A percentile compares a stretch with the other conserved stretches of the same genome.
Evolutionary conservation across 306 rosid genomes (phyloP).

Genomic region (Trichosanthes truncata): DNA sequence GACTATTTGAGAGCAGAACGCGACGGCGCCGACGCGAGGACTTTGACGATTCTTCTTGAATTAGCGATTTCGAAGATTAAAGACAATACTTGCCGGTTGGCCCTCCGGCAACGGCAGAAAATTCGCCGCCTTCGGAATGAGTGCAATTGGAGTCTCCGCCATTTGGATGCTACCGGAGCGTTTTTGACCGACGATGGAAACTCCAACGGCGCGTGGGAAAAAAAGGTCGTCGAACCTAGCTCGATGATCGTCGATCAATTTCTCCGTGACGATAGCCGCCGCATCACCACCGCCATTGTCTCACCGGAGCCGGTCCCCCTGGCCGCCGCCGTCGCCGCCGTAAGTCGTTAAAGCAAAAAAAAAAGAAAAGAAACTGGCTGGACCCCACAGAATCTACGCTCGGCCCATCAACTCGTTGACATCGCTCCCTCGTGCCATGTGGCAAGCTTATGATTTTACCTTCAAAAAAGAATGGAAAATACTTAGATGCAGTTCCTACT

Average conservation of each 20-base stretch:
- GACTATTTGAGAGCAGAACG: constrained; percentile 5
- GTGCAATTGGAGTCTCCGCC: constrained; percentile 8
- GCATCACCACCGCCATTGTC: background rate
- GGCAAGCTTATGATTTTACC: background rate
- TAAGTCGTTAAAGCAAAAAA: background rate
- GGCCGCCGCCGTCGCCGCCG: constrained; percentile 7
- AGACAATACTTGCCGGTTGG: constrained; percentile 7
- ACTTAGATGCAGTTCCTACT: too few species aligned
- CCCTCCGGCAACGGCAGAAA: constrained; percentile 1
- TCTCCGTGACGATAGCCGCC: background rate
- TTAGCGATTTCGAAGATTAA: constrained; percentile 3
- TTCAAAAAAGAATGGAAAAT: too few species aligned
- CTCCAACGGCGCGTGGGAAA: background rate
- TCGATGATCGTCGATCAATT: constrained; percentile 3
- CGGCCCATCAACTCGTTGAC: background rate
- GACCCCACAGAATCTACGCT: constrained; percentile 14
- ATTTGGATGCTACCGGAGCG: background rate
- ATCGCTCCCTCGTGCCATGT: background rate
- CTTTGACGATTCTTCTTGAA: background rate
- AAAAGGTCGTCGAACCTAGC: background rate
- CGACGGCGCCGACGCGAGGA: background rate
- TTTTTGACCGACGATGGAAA: background rate
- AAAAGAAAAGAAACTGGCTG: background rate
- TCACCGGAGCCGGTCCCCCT: background rate
- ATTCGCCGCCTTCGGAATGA: background rate